These are phyloP conservation scores for Paralagenidium karlingii DNA, from an alignment of 352 stramenopile genomes.

Conservation along the genomic window DNA sequence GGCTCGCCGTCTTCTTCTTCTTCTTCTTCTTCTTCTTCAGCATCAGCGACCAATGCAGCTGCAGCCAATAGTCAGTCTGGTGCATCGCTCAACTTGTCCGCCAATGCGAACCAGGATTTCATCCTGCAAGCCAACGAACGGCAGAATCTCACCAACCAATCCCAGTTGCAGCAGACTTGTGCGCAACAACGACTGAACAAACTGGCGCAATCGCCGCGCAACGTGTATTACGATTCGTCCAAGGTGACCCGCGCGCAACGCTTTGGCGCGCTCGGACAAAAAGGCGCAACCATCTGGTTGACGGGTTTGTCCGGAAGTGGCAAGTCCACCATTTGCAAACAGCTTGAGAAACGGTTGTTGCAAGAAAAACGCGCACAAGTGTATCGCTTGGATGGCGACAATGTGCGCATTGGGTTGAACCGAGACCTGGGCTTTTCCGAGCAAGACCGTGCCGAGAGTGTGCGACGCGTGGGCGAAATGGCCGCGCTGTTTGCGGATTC, in stretches of 20 bases:
- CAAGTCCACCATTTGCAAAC: conserved; percentile 96
- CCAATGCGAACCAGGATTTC: too few relatives aligned
- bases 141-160: too few relatives aligned
- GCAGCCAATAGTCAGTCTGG: too few relatives aligned
- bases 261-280: conserved; percentile 83
- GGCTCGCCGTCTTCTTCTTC: too few relatives aligned
- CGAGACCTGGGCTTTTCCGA: conserved; percentile 94
- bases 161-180: conserved; percentile 35
- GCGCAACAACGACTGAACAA: conserved; percentile 46
- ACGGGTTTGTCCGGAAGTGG: conserved; percentile 95
- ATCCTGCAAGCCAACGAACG: too few relatives aligned
- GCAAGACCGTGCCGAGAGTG: conserved; percentile 91
- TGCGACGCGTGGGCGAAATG: conserved; percentile 95
- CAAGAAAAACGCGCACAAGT: conserved; percentile 91
- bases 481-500: conserved; percentile 93
- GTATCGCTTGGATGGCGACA: conserved; percentile 97
- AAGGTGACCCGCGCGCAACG: conserved; percentile 45
- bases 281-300: conserved; percentile 97
- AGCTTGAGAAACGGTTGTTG: conserved; percentile 93
- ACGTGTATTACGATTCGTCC: conserved; percentile 78
- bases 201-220: conserved; percentile 55
- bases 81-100: too few relatives aligned
- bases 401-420: conserved; percentile 96
- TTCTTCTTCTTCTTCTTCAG: too few relatives aligned
- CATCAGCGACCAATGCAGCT: too few relatives aligned